Evolutionary conservation across 2,329 filamentous ascomycete genomes (phyloP).

Genomic region (Aspergillus japonicus): DNA sequence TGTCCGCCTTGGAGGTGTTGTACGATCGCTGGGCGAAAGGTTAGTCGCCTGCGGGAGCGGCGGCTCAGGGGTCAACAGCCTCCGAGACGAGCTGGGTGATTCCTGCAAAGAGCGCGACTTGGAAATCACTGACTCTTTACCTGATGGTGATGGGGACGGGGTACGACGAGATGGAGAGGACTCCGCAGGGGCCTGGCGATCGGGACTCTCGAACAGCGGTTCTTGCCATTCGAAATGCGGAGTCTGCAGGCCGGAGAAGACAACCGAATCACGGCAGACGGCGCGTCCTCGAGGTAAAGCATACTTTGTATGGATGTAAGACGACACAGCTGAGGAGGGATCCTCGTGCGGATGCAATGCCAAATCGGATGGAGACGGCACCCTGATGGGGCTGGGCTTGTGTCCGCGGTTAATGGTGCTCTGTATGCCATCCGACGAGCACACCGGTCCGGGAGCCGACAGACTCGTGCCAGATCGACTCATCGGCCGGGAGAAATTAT

Average conservation of each 20-base stretch:
- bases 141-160: slow-evolving; percentile 33
- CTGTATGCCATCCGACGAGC: slow-evolving; percentile 25
- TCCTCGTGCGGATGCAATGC: slow-evolving; percentile 25
- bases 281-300: slow-evolving; percentile 77
- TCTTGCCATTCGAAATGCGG: slow-evolving; percentile 66
- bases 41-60: slow-evolving; percentile 2
- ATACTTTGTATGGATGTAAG: slow-evolving; percentile 86
- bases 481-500: slow-evolving; percentile 91
- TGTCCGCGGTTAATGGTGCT: slow-evolving; percentile 28
- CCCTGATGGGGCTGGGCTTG: slow-evolving; percentile 35
- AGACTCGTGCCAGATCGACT: slow-evolving; percentile 56
- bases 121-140: slow-evolving; percentile 20
- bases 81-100: slow-evolving; percentile 21
- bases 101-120: slow-evolving; percentile 32
- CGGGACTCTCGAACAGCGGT: slow-evolving; percentile 46
- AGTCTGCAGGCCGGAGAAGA: slow-evolving; percentile 56
- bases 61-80: slow-evolving; percentile 13
- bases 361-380: slow-evolving; percentile 26
- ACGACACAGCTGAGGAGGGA: slow-evolving; percentile 55
- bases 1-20: neutral
- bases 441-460: slow-evolving; percentile 33
- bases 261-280: slow-evolving; percentile 66
- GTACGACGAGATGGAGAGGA: slow-evolving; percentile 25
- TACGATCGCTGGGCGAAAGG: slow-evolving; percentile 3
- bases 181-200: slow-evolving; percentile 30